A percentile compares a stretch with the other conserved stretches of the same genome.
These are phyloP conservation scores for Wickerhamomyces canadensis DNA, from an alignment of 805 yeast genomes.

Conservation along the genomic window DNA sequence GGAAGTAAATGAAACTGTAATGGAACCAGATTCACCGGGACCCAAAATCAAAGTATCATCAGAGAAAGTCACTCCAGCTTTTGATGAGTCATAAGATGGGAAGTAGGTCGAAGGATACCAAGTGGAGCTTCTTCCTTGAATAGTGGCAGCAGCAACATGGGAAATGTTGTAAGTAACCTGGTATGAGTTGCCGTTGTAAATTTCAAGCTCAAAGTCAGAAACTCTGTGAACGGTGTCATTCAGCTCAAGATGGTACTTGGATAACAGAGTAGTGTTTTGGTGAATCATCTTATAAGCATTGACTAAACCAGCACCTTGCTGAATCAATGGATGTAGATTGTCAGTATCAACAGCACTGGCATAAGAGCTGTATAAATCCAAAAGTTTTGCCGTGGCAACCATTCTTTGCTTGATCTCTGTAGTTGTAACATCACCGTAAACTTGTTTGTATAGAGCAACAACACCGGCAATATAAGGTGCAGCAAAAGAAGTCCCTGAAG, in stretches of 20 bases:
- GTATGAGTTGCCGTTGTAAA: conserved; percentile 6
- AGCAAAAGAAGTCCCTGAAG: conserved; percentile 14
- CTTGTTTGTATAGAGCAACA: conserved; percentile 8
- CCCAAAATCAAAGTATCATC: conserved; percentile 3
- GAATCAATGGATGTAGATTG: conserved; percentile 5
- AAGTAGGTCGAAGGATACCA: conserved; percentile 2
- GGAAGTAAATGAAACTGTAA: conserved; percentile 6
- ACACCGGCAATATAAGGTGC: conserved; percentile 15
- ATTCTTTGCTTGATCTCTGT: conserved; percentile 1
- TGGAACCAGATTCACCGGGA: conserved; percentile 10
- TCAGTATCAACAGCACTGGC: not conserved
- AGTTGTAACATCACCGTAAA: conserved; percentile 4
- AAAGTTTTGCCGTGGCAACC: conserved; percentile 4
- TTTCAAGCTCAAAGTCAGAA: conserved; percentile 8
- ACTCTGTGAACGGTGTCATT: conserved; percentile 13
- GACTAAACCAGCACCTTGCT: conserved; percentile 15
- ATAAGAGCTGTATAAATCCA: conserved; percentile 2
- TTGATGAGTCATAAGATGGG: conserved; percentile 4
- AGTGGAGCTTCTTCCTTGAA: conserved; percentile 3
- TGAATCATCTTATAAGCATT: conserved; percentile 9
- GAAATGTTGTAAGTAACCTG: conserved; percentile 7
- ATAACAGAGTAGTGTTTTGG: conserved; percentile 5
- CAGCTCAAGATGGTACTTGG: conserved; percentile 8
- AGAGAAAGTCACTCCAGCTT: conserved; percentile 7
- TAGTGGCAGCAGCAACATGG: conserved; percentile 7